Percentiles rank a stretch among this genome's conserved stretches.
phyloP scores from a whole-genome alignment of 2,329 filamentous ascomycete species.

The Stagonosporopsis rhizophila region DNA sequence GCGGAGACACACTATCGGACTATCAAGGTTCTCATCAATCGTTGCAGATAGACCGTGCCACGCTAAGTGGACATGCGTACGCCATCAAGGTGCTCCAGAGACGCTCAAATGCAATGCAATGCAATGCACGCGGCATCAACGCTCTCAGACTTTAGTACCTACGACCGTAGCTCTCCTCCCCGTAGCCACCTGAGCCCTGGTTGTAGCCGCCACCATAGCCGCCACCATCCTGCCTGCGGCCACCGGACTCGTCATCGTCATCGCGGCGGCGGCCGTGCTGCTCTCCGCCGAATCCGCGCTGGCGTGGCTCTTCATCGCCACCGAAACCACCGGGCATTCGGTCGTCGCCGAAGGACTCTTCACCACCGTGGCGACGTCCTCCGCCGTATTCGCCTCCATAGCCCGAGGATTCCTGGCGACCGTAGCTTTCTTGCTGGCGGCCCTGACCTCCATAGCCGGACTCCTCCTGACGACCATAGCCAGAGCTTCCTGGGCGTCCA shows the following conservation, averaged over 20 bases:
- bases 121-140: not conserved
- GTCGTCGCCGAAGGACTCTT: constrained; percentile 20
- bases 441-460: no score
- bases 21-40: constrained; percentile 6
- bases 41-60: not conserved
- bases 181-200: constrained; percentile 18
- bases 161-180: constrained; percentile 21
- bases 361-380: constrained; percentile 12
- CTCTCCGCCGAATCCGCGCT: constrained; percentile 18
- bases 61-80: not conserved
- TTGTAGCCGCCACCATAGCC: constrained; percentile 19
- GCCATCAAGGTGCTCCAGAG: constrained; percentile 12
- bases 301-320: constrained; percentile 23
- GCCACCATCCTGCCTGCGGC: constrained; percentile 18
- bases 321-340: constrained; percentile 25
- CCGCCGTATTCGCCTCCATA: constrained; percentile 7
- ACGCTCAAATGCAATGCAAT: not conserved
- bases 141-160: constrained; percentile 17
- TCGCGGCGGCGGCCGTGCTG: constrained; percentile 10
- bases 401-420: constrained; percentile 20
- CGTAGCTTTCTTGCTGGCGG: constrained; percentile 15
- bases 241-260: constrained; percentile 14
- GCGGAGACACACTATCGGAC: not conserved
- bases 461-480: no score
- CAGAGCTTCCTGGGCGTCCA: no score